Evolutionary conservation across 768 basidiomycete species (phyloP).

Genomic region (Cystofilobasidium capitatum): DNA sequence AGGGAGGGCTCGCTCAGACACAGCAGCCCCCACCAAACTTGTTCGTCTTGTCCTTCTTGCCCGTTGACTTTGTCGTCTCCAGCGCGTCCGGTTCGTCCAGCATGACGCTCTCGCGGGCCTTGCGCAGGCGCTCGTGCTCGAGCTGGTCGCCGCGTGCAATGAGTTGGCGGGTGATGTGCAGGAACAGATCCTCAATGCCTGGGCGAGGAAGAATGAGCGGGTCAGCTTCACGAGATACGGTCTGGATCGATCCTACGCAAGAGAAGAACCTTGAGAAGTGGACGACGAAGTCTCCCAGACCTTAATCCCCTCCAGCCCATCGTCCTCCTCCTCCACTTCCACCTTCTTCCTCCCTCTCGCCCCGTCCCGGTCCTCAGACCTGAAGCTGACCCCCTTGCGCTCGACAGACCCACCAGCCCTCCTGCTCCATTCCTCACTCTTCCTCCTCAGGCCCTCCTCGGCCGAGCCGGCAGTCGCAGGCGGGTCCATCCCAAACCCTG

Average conservation of each 20-base stretch:
- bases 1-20: too few species aligned
- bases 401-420: background rate
- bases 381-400: constrained; percentile 38
- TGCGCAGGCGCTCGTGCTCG: constrained; percentile 67
- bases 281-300: constrained; percentile 61
- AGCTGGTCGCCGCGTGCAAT: constrained; percentile 67
- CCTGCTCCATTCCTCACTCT: constrained; percentile 23
- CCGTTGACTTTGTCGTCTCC: too few species aligned
- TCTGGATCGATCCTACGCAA: constrained; percentile 12
- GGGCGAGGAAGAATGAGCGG: constrained; percentile 11
- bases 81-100: background rate
- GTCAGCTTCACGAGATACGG: background rate
- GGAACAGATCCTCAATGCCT: constrained; percentile 76
- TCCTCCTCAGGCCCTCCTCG: constrained; percentile 1
- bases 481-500: background rate
- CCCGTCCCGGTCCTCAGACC: constrained; percentile 39
- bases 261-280: constrained; percentile 61
- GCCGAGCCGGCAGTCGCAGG: background rate
- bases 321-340: constrained; percentile 63
- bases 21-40: too few species aligned
- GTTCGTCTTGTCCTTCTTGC: too few species aligned
- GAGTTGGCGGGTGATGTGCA: constrained; percentile 67
- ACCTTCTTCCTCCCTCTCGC: constrained; percentile 34
- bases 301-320: constrained; percentile 69
- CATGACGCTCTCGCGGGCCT: constrained; percentile 70